Evolutionary conservation across 805 yeast species (phyloP).

Genomic region (Myxozyma neglecta): DNA sequence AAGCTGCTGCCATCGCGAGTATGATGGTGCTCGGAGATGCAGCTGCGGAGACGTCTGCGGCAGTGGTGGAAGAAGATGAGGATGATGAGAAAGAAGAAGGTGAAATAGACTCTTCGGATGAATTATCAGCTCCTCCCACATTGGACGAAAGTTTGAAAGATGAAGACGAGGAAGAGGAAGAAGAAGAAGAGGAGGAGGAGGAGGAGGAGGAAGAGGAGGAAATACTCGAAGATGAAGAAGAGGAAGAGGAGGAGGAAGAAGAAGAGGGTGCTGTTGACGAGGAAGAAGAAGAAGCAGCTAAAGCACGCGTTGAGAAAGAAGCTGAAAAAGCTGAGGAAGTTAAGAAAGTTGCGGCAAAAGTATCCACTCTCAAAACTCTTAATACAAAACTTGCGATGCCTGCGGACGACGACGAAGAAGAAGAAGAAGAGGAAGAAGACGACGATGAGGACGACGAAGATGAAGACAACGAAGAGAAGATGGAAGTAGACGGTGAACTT

Average conservation of each 20-base stretch:
- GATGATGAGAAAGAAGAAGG: slow-evolving; percentile 22
- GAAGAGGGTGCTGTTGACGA: background rate
- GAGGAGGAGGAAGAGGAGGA: slow-evolving; percentile 9
- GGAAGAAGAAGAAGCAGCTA: background rate
- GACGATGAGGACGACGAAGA: slow-evolving; percentile 30
- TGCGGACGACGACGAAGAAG: slow-evolving; percentile 21
- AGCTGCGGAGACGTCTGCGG: background rate
- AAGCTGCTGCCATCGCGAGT: slow-evolving; percentile 8
- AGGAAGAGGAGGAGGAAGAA: slow-evolving; percentile 5
- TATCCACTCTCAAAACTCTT: background rate
- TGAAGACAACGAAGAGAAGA: slow-evolving; percentile 6
- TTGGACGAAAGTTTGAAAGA: slow-evolving; percentile 3
- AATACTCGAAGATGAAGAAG: slow-evolving; percentile 1
- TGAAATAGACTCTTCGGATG: slow-evolving; percentile 18
- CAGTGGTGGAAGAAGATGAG: background rate
- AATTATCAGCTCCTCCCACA: slow-evolving; percentile 12
- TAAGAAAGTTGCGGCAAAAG: background rate
- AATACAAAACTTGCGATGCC: background rate
- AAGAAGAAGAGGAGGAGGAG: slow-evolving; percentile 5
- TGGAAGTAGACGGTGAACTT: slow-evolving; percentile 8
- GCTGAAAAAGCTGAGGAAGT: slow-evolving; percentile 4
- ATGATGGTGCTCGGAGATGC: slow-evolving; percentile 5
- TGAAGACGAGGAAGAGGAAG: slow-evolving; percentile 9
- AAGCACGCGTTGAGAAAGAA: background rate
- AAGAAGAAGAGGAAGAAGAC: slow-evolving; percentile 25